phyloP scores from a whole-genome alignment of 352 stramenopile genomes.

The Globisporangium heterothallicum region DNA sequence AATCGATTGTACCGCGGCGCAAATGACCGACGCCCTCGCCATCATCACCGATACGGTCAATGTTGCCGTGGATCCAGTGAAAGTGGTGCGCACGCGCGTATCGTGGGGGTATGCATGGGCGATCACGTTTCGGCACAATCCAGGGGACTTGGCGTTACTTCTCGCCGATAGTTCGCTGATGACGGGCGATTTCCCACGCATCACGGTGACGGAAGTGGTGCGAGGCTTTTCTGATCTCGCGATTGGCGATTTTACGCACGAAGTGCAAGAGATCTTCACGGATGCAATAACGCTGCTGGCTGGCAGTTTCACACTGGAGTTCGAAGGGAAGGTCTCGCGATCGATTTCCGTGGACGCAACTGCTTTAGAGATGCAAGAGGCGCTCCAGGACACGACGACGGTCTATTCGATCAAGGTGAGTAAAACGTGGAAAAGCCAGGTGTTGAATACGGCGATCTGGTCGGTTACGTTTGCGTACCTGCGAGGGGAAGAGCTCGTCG shows the following conservation, averaged over 20 bases:
- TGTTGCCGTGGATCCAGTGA: slow-evolving; percentile 70
- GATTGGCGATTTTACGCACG: slow-evolving; percentile 91
- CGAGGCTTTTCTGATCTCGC: slow-evolving; percentile 83
- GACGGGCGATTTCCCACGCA: slow-evolving; percentile 80
- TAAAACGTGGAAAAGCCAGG: slow-evolving; percentile 29
- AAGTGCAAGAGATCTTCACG: slow-evolving; percentile 90
- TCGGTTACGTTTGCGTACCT: slow-evolving; percentile 93
- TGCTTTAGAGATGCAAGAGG: slow-evolving; percentile 80
- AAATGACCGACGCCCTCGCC: slow-evolving; percentile 76
- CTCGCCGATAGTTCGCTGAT: slow-evolving; percentile 78
- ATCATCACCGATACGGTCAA: slow-evolving; percentile 72
- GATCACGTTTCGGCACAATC: slow-evolving; percentile 87
- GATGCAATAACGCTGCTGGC: slow-evolving; percentile 42
- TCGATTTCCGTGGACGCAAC: slow-evolving; percentile 72
- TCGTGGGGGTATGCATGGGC: slow-evolving; percentile 90
- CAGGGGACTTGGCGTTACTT: slow-evolving; percentile 86
- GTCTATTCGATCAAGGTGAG: slow-evolving; percentile 84
- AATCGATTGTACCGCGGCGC: slow-evolving; percentile 59
- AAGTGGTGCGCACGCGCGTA: slow-evolving; percentile 47
- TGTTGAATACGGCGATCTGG: slow-evolving; percentile 78
- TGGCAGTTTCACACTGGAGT: slow-evolving; percentile 88
- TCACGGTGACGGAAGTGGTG: slow-evolving; percentile 76
- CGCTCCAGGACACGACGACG: slow-evolving; percentile 59
- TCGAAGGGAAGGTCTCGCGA: slow-evolving; percentile 83
- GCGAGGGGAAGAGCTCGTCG: slow-evolving; percentile 87